phyloP scores from a whole-genome alignment of 805 yeast species.

The Suhomyces canberraensis region DNA sequence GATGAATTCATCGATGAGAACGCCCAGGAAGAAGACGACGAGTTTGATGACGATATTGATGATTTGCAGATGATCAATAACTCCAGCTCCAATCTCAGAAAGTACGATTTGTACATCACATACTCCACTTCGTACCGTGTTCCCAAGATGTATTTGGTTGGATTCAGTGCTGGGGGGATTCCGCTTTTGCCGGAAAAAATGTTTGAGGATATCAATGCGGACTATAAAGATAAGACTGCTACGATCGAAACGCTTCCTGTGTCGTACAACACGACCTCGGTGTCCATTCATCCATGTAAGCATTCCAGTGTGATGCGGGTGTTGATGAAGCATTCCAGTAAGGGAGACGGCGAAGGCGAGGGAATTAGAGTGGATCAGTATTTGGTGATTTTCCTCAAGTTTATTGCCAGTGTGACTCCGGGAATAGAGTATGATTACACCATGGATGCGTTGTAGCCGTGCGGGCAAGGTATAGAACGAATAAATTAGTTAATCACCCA shows the following conservation, averaged over 20 bases:
- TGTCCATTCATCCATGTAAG: slow-evolving; percentile 93
- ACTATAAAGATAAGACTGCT: slow-evolving; percentile 92
- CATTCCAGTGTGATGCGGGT: slow-evolving; percentile 95
- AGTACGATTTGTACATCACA: slow-evolving; percentile 85
- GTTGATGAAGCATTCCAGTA: slow-evolving; percentile 66
- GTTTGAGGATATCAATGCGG: slow-evolving; percentile 92
- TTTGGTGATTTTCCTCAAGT: slow-evolving; percentile 82
- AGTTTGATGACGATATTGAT: slow-evolving; percentile 33
- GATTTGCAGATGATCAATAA: slow-evolving; percentile 32
- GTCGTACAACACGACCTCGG: slow-evolving; percentile 66
- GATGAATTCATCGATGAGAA: slow-evolving; percentile 43
- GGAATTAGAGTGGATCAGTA: slow-evolving; percentile 85
- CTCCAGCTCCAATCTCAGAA: slow-evolving; percentile 47
- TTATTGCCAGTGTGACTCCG: slow-evolving; percentile 95
- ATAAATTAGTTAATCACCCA: no score
- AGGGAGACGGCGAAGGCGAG: slow-evolving; percentile 15
- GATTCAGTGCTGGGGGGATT: slow-evolving; percentile 77
- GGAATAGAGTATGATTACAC: slow-evolving; percentile 97
- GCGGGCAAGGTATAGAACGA: no score
- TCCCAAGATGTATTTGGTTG: slow-evolving; percentile 90
- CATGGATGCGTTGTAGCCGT: slow-evolving; percentile 80
- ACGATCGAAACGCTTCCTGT: slow-evolving; percentile 94
- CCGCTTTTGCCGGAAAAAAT: slow-evolving; percentile 85
- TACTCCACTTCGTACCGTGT: slow-evolving; percentile 95
- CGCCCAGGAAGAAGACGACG: slow-evolving; percentile 26